Evolutionary conservation across 225 moss, liverwort and hornwort genomes (phyloP).

Genomic region (Neckera pumila): DNA sequence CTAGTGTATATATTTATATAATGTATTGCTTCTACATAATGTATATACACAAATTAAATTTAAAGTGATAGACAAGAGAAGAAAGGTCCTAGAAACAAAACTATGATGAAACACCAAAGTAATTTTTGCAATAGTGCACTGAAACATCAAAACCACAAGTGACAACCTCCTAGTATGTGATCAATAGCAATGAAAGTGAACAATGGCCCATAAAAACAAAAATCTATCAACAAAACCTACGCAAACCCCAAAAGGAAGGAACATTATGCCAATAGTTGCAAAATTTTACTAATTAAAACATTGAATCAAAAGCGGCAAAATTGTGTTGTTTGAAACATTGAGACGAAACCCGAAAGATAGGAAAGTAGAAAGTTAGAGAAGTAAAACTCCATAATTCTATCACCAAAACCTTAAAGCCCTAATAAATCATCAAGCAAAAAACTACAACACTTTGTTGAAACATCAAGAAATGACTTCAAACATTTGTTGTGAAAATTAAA

Average conservation of each 20-base stretch:
- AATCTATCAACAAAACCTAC: neutral
- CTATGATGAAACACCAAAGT: fast-evolving
- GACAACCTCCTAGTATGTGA: neutral
- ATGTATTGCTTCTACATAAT: neutral
- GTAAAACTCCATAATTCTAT: neutral
- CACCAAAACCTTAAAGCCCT: neutral
- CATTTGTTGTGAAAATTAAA: neutral
- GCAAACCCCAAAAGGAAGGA: no score
- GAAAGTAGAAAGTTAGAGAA: fast-evolving
- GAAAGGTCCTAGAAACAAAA: neutral
- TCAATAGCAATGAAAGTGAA: neutral
- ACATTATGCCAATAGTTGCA: neutral
- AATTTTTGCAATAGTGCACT: fast-evolving
- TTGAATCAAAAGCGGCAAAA: no score
- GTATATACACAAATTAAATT: neutral
- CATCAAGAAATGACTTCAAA: neutral
- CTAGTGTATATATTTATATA: no score
- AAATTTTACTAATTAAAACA: neutral
- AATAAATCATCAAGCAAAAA: neutral
- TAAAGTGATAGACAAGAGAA: neutral
- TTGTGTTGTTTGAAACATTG: no score
- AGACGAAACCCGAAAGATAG: neutral
- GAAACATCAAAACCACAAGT: neutral
- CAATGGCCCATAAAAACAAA: neutral
- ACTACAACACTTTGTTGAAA: neutral